Base-by-base conservation (phyloP, 148 eudicot species). In the Amaranthus hypochondriacus region DNA sequence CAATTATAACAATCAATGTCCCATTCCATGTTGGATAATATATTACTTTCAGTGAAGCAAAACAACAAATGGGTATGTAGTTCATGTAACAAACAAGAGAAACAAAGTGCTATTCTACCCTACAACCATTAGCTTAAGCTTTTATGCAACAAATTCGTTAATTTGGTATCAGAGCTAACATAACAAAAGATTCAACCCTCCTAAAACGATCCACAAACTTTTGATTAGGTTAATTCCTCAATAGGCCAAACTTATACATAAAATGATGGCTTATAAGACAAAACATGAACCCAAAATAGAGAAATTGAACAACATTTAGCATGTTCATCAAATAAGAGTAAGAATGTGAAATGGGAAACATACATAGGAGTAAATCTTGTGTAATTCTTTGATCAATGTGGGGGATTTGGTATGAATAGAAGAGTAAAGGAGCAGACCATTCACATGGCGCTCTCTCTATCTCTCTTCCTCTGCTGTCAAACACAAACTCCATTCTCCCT, bases 381-480 rank as follows among this genome's bases (percentile, higher is more conserved):
- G 39, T 28, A 28, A 28, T 28, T 59, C 56, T 49, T 49, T 5
- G 7, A n/a, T 6, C 7, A 12, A 21, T 43, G 68, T 64, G 6
- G 48, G 68, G 39, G 68, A 11, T 8, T 48, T 48, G 6, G 43
- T 48, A 47, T 47, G 56, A 39, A 56, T 66, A 28, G 48, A 53
- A 48, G 72, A 57, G 62, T 28, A 7, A 18, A 62, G 4, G 21
- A 64, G 14, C 56, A 67, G 21, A 67, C 39, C 72, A 68, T 14
- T 18, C 72, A 75, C 64, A 49, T 67, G 71, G 60, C 56, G 10
- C 49, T 6, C 48, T 10, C 10, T 49, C 13, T 47, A 63, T 56
- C 21, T 42, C 55, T 51, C 47, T 62, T 2, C 7, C 10, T 15
- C 14, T 51, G 8, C 4, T 56, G 55, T 52, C 55, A 5, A 9